Conservation (phyloP, 2,329 filamentous ascomycete species). For the Diaporthe aspalathi region DNA sequence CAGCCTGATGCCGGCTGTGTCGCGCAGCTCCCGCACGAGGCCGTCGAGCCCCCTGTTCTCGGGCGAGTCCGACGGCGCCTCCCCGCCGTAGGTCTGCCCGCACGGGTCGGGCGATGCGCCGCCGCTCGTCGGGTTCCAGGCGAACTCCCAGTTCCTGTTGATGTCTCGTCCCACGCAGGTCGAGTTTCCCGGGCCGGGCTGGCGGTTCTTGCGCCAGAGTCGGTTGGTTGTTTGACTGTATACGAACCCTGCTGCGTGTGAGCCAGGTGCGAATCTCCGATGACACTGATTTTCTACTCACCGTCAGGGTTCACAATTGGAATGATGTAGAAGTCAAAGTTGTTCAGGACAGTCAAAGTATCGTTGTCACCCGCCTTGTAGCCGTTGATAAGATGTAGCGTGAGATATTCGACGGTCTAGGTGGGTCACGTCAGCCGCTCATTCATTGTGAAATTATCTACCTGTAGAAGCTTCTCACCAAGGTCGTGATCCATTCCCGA, state of each 20-base stretch:
- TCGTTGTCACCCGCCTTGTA: conserved; percentile 12
- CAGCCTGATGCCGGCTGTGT: conserved; percentile 49
- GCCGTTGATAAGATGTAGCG: conserved; percentile 14
- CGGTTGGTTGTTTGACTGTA: conserved; percentile 67
- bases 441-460: conserved; percentile 58
- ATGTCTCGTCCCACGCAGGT: conserved; percentile 62
- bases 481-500: conserved; percentile 69
- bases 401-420: conserved; percentile 7
- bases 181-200: conserved; percentile 48
- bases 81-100: conserved; percentile 60
- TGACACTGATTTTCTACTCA: conserved; percentile 43
- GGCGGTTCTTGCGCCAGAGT: conserved; percentile 71
- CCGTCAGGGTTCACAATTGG: conserved; percentile 72
- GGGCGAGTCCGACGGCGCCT: conserved; percentile 55
- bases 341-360: conserved; percentile 57
- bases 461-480: conserved; percentile 62
- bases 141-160: conserved; percentile 63
- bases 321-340: conserved; percentile 74
- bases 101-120: conserved; percentile 65
- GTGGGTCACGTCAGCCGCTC: conserved; percentile 42
- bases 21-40: conserved; percentile 45
- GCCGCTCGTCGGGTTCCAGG: conserved; percentile 48
- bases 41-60: conserved; percentile 62
- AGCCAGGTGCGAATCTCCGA: background rate
- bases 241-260: conserved; percentile 59